A percentile compares a stretch with the other conserved stretches of the same genome.
Conservation (phyloP, 1,284 basidiomycete species). For the Leccinum laetum region DNA sequence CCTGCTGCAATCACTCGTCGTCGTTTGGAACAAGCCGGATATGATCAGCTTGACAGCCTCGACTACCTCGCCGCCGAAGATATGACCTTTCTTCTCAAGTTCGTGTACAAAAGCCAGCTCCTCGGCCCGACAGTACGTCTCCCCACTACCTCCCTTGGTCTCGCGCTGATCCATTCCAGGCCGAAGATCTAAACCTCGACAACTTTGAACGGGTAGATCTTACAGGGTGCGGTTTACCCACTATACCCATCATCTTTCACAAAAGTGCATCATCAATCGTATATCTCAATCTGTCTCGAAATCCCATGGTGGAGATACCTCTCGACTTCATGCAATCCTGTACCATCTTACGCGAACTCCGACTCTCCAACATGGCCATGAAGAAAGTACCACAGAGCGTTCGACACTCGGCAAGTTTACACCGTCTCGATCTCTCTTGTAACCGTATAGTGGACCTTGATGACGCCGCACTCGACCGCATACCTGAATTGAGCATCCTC, state of each 20-base stretch:
- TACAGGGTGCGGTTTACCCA: too few species aligned
- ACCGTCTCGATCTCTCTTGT: constrained; percentile 88
- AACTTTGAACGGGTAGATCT: constrained; percentile 80
- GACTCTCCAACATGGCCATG: constrained; percentile 86
- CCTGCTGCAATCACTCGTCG: constrained; percentile 87
- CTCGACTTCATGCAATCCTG: constrained; percentile 97
- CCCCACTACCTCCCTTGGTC: background rate
- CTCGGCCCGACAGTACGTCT: constrained; percentile 64
- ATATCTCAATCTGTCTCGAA: constrained; percentile 89
- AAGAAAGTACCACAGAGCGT: constrained; percentile 92
- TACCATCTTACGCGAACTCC: constrained; percentile 80
- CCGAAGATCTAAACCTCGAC: constrained; percentile 76
- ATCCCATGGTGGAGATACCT: constrained; percentile 96
- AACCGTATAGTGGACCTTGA: constrained; percentile 93
- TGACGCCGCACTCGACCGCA: constrained; percentile 81
- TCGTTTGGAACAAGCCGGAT: constrained; percentile 90
- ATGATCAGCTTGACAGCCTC: constrained; percentile 80
- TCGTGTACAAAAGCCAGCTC: constrained; percentile 79
- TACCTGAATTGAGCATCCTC: constrained; percentile 73
- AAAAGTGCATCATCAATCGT: constrained; percentile 86
- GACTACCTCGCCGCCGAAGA: constrained; percentile 84
- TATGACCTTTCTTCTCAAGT: constrained; percentile 85
- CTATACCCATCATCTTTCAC: constrained; percentile 59
- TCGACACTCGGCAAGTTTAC: constrained; percentile 73
- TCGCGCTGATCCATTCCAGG: constrained; percentile 34